Conservation (phyloP, 1,284 basidiomycete genomes). For the Puccinia triticina region DNA sequence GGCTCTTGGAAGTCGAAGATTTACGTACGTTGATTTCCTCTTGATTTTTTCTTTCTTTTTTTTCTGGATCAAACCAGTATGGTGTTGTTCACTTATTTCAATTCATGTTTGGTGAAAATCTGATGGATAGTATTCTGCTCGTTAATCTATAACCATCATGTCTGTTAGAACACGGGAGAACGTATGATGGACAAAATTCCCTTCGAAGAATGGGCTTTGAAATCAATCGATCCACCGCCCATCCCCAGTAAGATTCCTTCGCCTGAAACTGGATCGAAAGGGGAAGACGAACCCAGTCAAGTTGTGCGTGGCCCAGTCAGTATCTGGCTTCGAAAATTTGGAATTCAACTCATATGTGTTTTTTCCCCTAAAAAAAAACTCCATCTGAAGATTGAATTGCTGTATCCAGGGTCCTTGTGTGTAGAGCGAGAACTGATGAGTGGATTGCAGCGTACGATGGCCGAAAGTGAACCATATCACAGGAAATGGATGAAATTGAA, state of each 20-base stretch:
- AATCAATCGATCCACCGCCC: conserved; percentile 27
- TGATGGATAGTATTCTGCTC: conserved; percentile 14
- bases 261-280: not conserved
- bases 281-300: not conserved
- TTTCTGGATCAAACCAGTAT: not conserved
- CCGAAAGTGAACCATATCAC: conserved; percentile 21
- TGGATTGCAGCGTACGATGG: conserved; percentile 5
- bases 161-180: conserved; percentile 18
- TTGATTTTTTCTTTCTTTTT: not conserved
- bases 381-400: conserved; percentile 13
- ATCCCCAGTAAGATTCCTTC: not conserved
- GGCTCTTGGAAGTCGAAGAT: conserved; percentile 35
- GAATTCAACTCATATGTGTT: not conserved
- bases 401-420: conserved; percentile 16
- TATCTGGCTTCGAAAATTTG: not conserved
- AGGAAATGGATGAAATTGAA: conserved; percentile 44
- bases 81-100: conserved; percentile 11
- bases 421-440: not conserved
- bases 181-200: conserved; percentile 45
- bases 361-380: not conserved
- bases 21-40: not conserved
- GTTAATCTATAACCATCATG: not conserved
- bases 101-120: conserved; percentile 19
- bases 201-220: conserved; percentile 44
- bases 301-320: not conserved